Percentiles rank a stretch among this genome's conserved stretches.
phyloP scores from a whole-genome alignment of 306 rosid genomes.

The cucumber (Cucumis sativus) region Cucumber_9930_V3 NC_026655.2:29142001-29142500 shows the following conservation, averaged over 20 bases:
- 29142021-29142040: neutral
- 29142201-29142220: constrained; percentile 68
- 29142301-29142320: neutral
- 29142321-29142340: constrained; percentile 7
- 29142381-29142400: constrained; percentile 35
- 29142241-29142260: constrained; percentile 65
- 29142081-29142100: neutral
- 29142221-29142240: constrained; percentile 74
- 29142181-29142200: neutral
- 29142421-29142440: constrained; percentile 65
- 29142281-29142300: constrained; percentile 99
- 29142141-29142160: neutral
- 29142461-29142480: constrained; percentile 17
- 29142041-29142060: neutral
- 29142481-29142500: constrained; percentile 59
- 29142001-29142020: no score
- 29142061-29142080: neutral
- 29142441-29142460: constrained; percentile 65
- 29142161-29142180: neutral
- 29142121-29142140: neutral
- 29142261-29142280: constrained; percentile 84
- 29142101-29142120: neutral
- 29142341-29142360: neutral
- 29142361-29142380: neutral
- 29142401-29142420: constrained; percentile 91